Base-by-base conservation (phyloP, 2,329 filamentous ascomycete genomes). In the Aspergillus luchuensis region DNA sequence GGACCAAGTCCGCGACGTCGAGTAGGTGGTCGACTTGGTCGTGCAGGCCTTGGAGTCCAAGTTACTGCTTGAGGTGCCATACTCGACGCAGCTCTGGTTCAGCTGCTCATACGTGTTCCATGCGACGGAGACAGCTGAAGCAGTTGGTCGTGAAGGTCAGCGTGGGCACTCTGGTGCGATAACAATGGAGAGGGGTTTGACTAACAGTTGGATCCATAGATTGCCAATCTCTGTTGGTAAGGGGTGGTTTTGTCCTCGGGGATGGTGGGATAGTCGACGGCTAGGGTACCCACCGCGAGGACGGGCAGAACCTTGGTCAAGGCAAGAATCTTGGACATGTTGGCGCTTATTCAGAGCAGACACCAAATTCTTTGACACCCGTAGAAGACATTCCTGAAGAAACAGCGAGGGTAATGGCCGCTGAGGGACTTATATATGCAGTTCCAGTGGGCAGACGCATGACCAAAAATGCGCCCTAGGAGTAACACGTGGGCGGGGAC, bases 71-170 rank as follows among this genome's bases (percentile, higher is more conserved):
- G 80, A 79, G 2, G 74, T 79, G 49, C 84, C 84, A 66, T 85
- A 87, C 45, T 78, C 64, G 5, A 87, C 84, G 58, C 84, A 86
- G 11, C 80, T 71, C 39, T 78, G 67, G 59, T 66, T 69, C 13
- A 83, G 66, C 62, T 81, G 66, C 58, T 78, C 62, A 66, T 85
- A 86, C 0, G 84, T 87, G 67, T 86, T 86, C 84, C 84, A 87
- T 1, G 80, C 83, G 38, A 87, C 74, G 0, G 81, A 81, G 6
- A 85, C 76, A 36, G 80, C 83, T 85, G 56, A 1, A 19, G 17
- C 17, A 19, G 17, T 19, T 19, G 17, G 17, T 19, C 17, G 17
- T 19, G 17, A 19, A 19, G 17, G 17, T 19, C 17, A 19, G 17
- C 17, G 17, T 19, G 17, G 17, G 17, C 17, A 19, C 17, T 19